These are phyloP conservation scores for Dothistroma septosporum DNA, from an alignment of 2,329 filamentous ascomycete species.

Conservation along the genomic window DNA sequence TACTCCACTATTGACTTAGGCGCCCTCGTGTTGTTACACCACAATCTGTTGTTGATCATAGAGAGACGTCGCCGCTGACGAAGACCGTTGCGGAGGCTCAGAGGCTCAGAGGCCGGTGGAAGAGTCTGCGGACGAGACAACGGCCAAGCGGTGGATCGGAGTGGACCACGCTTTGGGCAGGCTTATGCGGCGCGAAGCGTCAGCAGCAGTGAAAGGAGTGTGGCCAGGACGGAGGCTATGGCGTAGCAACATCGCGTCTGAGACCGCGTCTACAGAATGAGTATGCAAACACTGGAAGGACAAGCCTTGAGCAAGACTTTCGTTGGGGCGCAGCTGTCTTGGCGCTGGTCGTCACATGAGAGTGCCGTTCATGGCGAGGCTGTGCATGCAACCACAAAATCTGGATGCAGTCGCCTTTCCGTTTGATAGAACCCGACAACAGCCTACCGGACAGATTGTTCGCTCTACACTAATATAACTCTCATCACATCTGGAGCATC, in stretches of 20 bases:
- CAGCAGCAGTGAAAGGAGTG: neutral
- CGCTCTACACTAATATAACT: neutral
- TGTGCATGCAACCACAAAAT: neutral
- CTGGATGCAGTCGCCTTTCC: neutral
- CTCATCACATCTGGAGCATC: neutral
- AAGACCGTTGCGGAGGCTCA: neutral
- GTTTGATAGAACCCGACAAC: neutral
- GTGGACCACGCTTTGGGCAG: neutral
- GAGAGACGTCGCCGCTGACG: neutral
- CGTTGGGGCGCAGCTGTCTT: neutral
- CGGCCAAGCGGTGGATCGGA: neutral
- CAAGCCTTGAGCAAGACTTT: neutral
- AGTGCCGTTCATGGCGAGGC: neutral
- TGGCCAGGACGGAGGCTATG: neutral
- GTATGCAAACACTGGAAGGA: no score
- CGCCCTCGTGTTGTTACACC: neutral
- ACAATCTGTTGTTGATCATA: neutral
- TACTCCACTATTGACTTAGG: neutral
- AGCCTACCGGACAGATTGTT: neutral
- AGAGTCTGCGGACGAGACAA: neutral
- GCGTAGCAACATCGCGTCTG: neutral
- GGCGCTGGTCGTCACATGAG: neutral
- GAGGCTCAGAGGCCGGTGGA: neutral
- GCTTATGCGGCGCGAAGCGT: neutral
- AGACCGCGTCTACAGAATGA: no score